Base-by-base conservation (phyloP, 192 early-diverging fungal species). In the Phlyctochytrium bullatum region DNA sequence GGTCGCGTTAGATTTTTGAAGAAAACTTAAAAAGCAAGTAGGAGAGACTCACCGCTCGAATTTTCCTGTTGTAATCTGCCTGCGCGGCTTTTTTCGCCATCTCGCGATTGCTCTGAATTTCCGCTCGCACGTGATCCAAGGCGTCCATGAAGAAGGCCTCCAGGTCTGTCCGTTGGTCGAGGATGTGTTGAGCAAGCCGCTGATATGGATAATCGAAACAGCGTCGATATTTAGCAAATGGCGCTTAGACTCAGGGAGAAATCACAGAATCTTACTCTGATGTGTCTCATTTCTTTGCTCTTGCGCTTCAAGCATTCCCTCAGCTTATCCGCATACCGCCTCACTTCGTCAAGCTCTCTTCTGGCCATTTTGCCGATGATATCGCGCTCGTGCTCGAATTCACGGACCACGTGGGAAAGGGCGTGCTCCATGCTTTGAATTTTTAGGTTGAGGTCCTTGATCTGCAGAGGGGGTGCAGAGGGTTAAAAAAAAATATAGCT, bases 61-160 rank as follows among this genome's bases (percentile, higher is more conserved):
- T 76, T 30, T 73, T 78, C 30, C 68, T 54, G 30, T 86, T 81
- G 59, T 85, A 83, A 32, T 78, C 74, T 10, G 61, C 73, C 36
- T 78, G 68, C 14, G 66, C 71, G 6, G 36, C 62, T 47, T 68
- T 78, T 47, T 68, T 62, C 34, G 63, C 68, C 52, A 32, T 34
- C 23, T 80, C 65, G 16, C 64, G 61, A 29, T 81, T 73, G 16
- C 64, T 40, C 30, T 25, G 23, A 27, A 83, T 73, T 61, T 84
- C 74, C 29, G 51, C 51, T 12, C 77, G 72, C 6, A 88, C 82
- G 36, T 69, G 65, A 35, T 87, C 86, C 20, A 88, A 64, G 25
- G 86, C 66, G 47, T 88, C 86, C 82, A 88, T 77, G 66, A 88
- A 88, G 71, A 88, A 88, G 34, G 61, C 59, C 62, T 88, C 84